Evolutionary conservation across 2,329 filamentous ascomycete genomes (phyloP).

Genomic region (Penicillium sp.): DNA sequence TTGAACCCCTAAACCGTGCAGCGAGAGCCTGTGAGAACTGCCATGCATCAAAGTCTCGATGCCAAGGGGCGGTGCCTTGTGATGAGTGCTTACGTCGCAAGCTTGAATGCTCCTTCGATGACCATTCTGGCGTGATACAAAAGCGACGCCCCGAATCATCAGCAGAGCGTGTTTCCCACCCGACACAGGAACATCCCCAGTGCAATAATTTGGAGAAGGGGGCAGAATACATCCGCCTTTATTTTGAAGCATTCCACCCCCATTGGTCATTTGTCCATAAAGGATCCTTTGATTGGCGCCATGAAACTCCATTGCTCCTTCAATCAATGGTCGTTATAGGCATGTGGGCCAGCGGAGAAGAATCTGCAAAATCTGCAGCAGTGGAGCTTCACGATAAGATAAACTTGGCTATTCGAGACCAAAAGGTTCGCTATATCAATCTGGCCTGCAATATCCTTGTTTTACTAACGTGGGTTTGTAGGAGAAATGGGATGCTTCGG

Average conservation of each 20-base stretch:
- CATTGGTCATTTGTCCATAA: conserved; percentile 31
- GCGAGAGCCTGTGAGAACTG: conserved; percentile 21
- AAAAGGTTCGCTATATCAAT: background rate
- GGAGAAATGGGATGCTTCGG: conserved; percentile 26
- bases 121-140: background rate
- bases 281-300: conserved; percentile 18
- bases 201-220: conserved; percentile 1
- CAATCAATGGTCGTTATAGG: conserved; percentile 31
- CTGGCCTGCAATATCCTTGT: background rate
- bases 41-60: conserved; percentile 16
- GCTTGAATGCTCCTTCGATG: background rate
- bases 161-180: background rate
- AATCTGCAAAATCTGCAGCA: conserved; percentile 19
- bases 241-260: conserved; percentile 29
- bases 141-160: background rate
- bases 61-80: conserved; percentile 17
- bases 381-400: background rate
- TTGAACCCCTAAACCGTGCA: conserved; percentile 8
- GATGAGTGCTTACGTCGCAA: background rate
- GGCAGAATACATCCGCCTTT: conserved; percentile 21
- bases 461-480: background rate
- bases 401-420: background rate
- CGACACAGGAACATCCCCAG: background rate
- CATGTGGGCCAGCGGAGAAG: conserved; percentile 23
- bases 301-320: conserved; percentile 27